Evolutionary conservation across 2,329 filamentous ascomycete species (phyloP).

Genomic region (Trichoderma harzianum): DNA sequence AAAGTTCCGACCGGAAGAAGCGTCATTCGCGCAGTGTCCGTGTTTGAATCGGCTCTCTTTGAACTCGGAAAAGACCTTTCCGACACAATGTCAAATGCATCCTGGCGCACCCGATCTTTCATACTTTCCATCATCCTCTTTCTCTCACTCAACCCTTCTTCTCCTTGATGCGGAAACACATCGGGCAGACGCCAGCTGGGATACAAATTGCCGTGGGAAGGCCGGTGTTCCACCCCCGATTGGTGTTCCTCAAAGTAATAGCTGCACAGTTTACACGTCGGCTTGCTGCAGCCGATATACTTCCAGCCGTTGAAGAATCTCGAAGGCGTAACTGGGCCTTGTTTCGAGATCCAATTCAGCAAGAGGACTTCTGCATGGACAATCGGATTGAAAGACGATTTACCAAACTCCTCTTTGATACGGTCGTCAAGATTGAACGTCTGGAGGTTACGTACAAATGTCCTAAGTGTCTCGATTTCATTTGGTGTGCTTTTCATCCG

Average conservation of each 20-base stretch:
- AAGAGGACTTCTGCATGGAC: conserved; percentile 3
- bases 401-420: too few relatives aligned
- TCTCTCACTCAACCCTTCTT: too few relatives aligned
- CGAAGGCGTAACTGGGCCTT: background rate
- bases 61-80: background rate
- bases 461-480: background rate
- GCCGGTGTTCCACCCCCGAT: background rate
- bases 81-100: background rate
- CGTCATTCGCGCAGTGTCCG: background rate
- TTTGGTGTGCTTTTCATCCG: background rate
- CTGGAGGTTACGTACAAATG: background rate
- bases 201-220: background rate
- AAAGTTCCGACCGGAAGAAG: background rate
- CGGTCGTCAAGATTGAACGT: background rate
- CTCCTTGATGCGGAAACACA: too few relatives aligned
- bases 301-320: background rate
- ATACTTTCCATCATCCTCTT: background rate
- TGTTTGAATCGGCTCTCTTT: background rate
- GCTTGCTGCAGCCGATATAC: conserved; percentile 3
- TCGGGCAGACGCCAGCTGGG: background rate
- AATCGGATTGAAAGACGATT: background rate
- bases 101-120: background rate
- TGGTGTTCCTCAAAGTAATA: background rate
- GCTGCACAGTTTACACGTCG: background rate
- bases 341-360: background rate